These are phyloP conservation scores for Vanrija sp. DNA, from an alignment of 1,284 basidiomycete genomes.

Conservation along the genomic window DNA sequence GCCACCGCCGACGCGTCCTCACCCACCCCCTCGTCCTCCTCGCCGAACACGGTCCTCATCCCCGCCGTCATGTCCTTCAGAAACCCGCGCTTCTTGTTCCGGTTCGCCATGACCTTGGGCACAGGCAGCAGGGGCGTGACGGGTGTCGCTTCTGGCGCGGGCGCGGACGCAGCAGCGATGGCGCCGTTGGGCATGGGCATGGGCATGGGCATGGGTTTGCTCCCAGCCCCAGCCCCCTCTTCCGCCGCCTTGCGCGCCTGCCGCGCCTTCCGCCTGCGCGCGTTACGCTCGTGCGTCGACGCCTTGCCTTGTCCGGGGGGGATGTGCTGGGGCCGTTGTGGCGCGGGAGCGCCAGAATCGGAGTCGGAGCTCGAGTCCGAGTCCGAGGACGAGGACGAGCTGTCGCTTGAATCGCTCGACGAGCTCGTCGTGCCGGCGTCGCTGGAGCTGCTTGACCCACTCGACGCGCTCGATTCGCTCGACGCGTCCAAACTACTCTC, in stretches of 20 bases:
- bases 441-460: too few relatives aligned
- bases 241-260: slow-evolving; percentile 21
- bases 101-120: slow-evolving; percentile 32
- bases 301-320: slow-evolving; percentile 43
- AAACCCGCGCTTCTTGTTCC: slow-evolving; percentile 47
- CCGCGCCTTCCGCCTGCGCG: slow-evolving; percentile 26
- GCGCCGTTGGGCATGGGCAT: background rate
- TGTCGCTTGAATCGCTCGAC: background rate
- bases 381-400: background rate
- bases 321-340: slow-evolving; percentile 9
- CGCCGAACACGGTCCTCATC: slow-evolving; percentile 33
- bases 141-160: background rate
- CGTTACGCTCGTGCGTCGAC: slow-evolving; percentile 40
- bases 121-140: slow-evolving; percentile 12
- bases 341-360: slow-evolving; percentile 5
- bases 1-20: background rate
- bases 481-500: background rate
- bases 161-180: too few relatives aligned
- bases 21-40: background rate
- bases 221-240: background rate
- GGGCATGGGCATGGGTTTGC: background rate
- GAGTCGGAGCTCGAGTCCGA: slow-evolving; percentile 6
- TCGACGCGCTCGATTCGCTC: background rate
- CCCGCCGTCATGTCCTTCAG: slow-evolving; percentile 37
- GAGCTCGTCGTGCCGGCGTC: background rate